These are phyloP conservation scores for Trichocladium uniseriatum DNA, from an alignment of 495 filamentous ascomycete genomes.

Conservation along the genomic window DNA sequence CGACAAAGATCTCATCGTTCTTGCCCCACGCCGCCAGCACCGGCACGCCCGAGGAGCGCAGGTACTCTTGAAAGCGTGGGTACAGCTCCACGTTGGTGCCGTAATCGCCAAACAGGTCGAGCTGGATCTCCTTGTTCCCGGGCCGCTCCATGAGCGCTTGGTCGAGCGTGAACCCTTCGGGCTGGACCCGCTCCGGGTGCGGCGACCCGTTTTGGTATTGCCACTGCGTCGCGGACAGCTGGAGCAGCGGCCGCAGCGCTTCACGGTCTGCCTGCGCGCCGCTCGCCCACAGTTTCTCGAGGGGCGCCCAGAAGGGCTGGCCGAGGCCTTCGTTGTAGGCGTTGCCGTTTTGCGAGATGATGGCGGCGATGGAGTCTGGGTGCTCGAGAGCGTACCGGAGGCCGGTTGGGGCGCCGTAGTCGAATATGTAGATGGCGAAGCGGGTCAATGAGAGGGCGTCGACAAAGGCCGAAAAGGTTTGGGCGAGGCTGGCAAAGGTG, in stretches of 20 bases:
- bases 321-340: slow-evolving; percentile 53
- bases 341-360: slow-evolving; percentile 57
- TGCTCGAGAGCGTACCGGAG: slow-evolving; percentile 45
- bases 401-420: slow-evolving; percentile 54
- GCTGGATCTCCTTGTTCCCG: slow-evolving; percentile 47
- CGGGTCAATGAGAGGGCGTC: slow-evolving; percentile 35
- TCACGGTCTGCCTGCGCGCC: slow-evolving; percentile 30
- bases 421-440: slow-evolving; percentile 55
- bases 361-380: slow-evolving; percentile 39
- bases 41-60: slow-evolving; percentile 44
- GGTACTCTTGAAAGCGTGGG: slow-evolving; percentile 50
- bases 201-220: slow-evolving; percentile 48
- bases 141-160: slow-evolving; percentile 41
- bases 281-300: slow-evolving; percentile 41
- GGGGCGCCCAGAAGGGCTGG: slow-evolving; percentile 43
- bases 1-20: slow-evolving; percentile 49
- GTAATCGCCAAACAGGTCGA: slow-evolving; percentile 52
- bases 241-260: slow-evolving; percentile 34
- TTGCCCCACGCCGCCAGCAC: slow-evolving; percentile 55
- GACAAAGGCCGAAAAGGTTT: slow-evolving; percentile 41
- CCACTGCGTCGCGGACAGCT: slow-evolving; percentile 39
- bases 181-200: slow-evolving; percentile 32
- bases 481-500: slow-evolving; percentile 43
- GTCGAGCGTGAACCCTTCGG: slow-evolving; percentile 45
- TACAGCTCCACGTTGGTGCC: slow-evolving; percentile 47